Evolutionary conservation across 108 stramenopile species (phyloP).

Genomic region (Asterionellopsis glacialis): DNA sequence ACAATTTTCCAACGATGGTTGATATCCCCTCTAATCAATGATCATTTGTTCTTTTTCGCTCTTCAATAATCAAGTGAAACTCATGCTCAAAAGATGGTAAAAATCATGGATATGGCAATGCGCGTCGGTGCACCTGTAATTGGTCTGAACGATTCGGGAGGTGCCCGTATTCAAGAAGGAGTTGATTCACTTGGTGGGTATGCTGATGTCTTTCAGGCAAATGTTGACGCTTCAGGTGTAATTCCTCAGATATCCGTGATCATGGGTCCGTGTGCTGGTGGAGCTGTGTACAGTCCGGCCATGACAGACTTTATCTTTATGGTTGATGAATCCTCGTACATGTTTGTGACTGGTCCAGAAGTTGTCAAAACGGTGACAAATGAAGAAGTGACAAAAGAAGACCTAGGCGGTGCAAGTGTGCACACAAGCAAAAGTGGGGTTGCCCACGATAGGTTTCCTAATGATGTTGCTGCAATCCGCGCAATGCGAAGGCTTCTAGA

Average conservation of each 20-base stretch:
- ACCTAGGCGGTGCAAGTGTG: constrained; percentile 91
- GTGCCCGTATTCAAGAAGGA: constrained; percentile 99
- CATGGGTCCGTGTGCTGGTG: constrained; percentile 81
- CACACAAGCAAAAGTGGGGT: constrained; percentile 94
- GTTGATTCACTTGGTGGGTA: constrained; percentile 94
- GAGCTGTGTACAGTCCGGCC: constrained; percentile 97
- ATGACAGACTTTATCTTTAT: constrained; percentile 99
- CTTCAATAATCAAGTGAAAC: constrained; percentile 50
- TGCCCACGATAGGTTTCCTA: constrained; percentile 90
- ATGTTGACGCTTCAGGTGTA: constrained; percentile 95
- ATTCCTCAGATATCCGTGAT: constrained; percentile 94
- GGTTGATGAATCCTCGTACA: constrained; percentile 93
- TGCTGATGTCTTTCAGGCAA: constrained; percentile 98
- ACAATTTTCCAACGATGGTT: no score
- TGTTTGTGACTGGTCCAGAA: constrained; percentile 99
- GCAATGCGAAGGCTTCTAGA: constrained; percentile 88
- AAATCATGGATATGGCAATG: constrained; percentile 98
- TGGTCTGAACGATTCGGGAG: constrained; percentile 98
- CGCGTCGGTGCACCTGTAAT: constrained; percentile 95
- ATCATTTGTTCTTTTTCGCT: no score
- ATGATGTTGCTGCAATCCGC: constrained; percentile 91
- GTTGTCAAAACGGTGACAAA: constrained; percentile 99
- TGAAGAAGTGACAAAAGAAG: constrained; percentile 96
- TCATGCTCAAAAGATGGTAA: constrained; percentile 98
- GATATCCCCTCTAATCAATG: no score